Evolutionary conservation across 257 asterid species (phyloP), one percentile per base, ranked within the genome.

Genomic region (Oldenlandia corymbosa): DNA sequence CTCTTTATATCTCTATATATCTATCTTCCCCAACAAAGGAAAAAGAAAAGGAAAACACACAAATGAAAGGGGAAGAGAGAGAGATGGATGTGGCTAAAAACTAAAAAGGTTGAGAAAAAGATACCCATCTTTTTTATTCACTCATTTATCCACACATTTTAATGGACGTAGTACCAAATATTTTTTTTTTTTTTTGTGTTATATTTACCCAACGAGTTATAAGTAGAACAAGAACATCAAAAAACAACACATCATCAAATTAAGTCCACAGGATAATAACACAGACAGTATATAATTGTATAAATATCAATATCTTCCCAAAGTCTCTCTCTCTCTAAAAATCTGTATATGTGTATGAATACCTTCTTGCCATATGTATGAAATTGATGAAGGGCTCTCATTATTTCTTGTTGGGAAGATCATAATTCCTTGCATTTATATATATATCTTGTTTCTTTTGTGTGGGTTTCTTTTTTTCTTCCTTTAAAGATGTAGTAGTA

Each of bases 121-220:
- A 76, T 74, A 37, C 76, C 66, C 79, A 75, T 80, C 86, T 83
- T 85, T n/a, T 34, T 34, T 82, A 72, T 75, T 83, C 85, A 78
- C 83, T 68, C 69, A 78, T 76, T 74, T 81, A 85, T 75, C 85
- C 75, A 69, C 86, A 72, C 73, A 67, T 30, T n/a, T n/a, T 34
- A 58, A 56, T 13, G 11, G 11, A 17, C n/a, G 68, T 46, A 51
- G 68, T 55, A 17, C n/a, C n/a, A n/a, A n/a, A n/a, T n/a, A n/a
- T n/a, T 53, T 68, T 51, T 32, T 28, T 52, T 17, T 46, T 46
- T 20, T 51, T 62, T 60, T 23, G 52, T 64, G 26, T 53, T 46
- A 5, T 24, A 56, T 16, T 56, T n/a, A n/a, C n/a, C n/a, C n/a
- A n/a, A n/a, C n/a, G n/a, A n/a, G n/a, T n/a, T n/a, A n/a, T n/a